phyloP scores from a whole-genome alignment of 495 filamentous ascomycete genomes.

The Tuber calosporum region DNA sequence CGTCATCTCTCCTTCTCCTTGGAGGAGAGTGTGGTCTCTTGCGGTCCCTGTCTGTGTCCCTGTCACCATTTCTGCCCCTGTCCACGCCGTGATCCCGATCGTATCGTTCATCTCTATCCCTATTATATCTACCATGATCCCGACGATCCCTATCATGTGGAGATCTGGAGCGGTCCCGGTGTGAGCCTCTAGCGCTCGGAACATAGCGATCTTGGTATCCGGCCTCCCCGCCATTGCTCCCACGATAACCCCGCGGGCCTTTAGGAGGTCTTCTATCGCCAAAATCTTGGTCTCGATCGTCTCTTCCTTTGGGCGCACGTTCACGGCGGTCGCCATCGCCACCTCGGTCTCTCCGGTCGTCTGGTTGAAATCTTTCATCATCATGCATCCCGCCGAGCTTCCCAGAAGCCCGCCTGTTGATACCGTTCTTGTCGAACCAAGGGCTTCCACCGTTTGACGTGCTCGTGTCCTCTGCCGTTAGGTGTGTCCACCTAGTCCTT shows the following conservation, averaged over 20 bases:
- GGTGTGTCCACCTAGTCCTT: constrained; percentile 78
- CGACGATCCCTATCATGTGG: constrained; percentile 36
- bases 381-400: constrained; percentile 47
- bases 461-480: constrained; percentile 88
- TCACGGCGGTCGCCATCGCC: constrained; percentile 11
- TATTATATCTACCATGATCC: constrained; percentile 24
- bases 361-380: constrained; percentile 69
- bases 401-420: constrained; percentile 41
- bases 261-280: constrained; percentile 32
- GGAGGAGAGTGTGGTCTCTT: constrained; percentile 28
- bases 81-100: constrained; percentile 37
- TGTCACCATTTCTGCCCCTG: constrained; percentile 41
- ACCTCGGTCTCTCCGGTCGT: constrained; percentile 46
- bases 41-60: constrained; percentile 18
- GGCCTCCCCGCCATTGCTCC: constrained; percentile 10
- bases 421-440: constrained; percentile 39
- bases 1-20: constrained; percentile 22
- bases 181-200: neutral
- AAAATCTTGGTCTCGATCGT: constrained; percentile 16
- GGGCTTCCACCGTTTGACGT: constrained; percentile 58
- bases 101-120: constrained; percentile 37
- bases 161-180: constrained; percentile 9
- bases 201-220: constrained; percentile 11
- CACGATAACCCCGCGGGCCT: constrained; percentile 23
- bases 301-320: constrained; percentile 21